These are phyloP conservation scores for Bimuria novae-zelandiae DNA, from an alignment of 2,329 filamentous ascomycete genomes.

Conservation along the genomic window DNA sequence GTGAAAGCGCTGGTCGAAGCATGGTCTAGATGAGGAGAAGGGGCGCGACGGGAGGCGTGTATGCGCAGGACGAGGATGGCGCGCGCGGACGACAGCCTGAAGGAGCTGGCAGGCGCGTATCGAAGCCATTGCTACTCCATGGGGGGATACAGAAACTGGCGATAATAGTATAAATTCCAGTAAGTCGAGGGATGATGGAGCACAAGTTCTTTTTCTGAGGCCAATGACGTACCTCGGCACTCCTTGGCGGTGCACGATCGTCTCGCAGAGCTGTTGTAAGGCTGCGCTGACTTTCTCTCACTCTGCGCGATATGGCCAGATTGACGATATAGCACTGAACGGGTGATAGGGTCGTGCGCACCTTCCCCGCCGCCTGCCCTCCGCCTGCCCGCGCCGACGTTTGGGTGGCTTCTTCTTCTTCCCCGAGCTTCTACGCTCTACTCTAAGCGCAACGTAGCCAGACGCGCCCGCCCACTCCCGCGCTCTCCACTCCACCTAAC, in stretches of 20 bases:
- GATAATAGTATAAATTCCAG: conserved; percentile 1
- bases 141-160: background rate
- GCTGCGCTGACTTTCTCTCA: background rate
- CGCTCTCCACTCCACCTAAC: background rate
- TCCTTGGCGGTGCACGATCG: conserved; percentile 18
- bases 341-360: too few relatives aligned
- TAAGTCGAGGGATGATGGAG: conserved; percentile 20
- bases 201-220: conserved; percentile 13
- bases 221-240: conserved; percentile 34
- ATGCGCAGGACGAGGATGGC: conserved; percentile 14
- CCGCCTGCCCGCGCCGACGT: background rate
- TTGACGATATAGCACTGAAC: background rate
- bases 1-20: conserved; percentile 48
- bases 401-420: background rate
- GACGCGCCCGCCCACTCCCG: conserved; percentile 18
- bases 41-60: conserved; percentile 31
- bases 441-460: conserved; percentile 41
- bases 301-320: background rate
- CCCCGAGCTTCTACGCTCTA: background rate
- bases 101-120: conserved; percentile 33
- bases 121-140: conserved; percentile 35
- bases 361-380: background rate
- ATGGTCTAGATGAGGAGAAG: conserved; percentile 49
- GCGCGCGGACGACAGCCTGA: conserved; percentile 23
- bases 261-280: background rate